Conservation (phyloP, 1,284 basidiomycete genomes). For the Agroathelia rolfsii region DNA sequence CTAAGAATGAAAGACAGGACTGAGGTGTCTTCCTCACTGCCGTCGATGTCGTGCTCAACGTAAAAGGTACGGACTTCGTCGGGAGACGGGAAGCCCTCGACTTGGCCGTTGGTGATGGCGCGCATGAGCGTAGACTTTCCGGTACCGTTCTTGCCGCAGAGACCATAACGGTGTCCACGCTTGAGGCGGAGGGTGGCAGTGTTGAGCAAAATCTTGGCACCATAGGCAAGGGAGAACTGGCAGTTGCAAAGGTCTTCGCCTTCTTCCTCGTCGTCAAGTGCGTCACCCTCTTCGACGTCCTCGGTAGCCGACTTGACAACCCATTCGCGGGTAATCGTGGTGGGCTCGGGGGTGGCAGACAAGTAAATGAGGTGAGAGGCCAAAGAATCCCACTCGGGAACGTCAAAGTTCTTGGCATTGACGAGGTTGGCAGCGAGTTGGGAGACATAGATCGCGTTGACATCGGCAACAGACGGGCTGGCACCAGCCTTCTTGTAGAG, state of each 20-base stretch:
- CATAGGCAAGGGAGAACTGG: slow-evolving; percentile 96
- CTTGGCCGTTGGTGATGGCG: slow-evolving; percentile 91
- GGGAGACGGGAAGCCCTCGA: slow-evolving; percentile 95
- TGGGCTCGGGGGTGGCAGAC: slow-evolving; percentile 54
- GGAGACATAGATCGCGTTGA: slow-evolving; percentile 65
- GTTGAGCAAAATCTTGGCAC: slow-evolving; percentile 97
- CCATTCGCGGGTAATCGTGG: slow-evolving; percentile 73
- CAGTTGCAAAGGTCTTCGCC: slow-evolving; percentile 97
- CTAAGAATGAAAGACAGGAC: slow-evolving; percentile 82
- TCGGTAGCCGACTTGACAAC: slow-evolving; percentile 83
- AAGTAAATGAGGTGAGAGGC: slow-evolving; percentile 70
- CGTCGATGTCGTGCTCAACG: slow-evolving; percentile 98
- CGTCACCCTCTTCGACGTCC: slow-evolving; percentile 61
- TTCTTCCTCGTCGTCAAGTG: slow-evolving; percentile 86
- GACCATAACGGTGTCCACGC: slow-evolving; percentile 97
- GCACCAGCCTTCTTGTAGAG: slow-evolving; percentile 81
- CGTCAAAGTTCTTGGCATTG: slow-evolving; percentile 88
- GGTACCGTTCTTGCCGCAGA: slow-evolving; percentile 97
- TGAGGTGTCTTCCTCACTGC: slow-evolving; percentile 86
- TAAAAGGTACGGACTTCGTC: slow-evolving; percentile 97
- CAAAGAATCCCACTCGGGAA: slow-evolving; percentile 80
- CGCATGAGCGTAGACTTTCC: slow-evolving; percentile 98
- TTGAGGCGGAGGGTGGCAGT: slow-evolving; percentile 93
- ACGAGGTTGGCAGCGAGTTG: slow-evolving; percentile 78
- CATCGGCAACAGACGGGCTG: slow-evolving; percentile 47